Evolutionary conservation across 1,139 yeast genomes (phyloP).

Genomic region (Suhomyces ambrosiae): DNA sequence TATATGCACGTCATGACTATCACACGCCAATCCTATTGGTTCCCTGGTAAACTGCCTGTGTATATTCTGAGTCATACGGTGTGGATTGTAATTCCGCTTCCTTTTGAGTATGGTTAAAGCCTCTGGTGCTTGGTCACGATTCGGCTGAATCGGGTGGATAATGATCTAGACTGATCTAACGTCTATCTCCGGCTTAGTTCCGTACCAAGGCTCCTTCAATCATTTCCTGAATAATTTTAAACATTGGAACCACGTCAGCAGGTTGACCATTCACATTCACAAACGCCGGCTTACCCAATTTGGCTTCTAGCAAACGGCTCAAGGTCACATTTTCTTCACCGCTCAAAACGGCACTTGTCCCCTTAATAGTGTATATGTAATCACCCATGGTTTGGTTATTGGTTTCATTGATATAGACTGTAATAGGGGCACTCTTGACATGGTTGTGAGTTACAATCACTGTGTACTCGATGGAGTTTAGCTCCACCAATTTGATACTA

Average conservation of each 20-base stretch:
- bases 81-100: no score
- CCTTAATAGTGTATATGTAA: conserved; percentile 24
- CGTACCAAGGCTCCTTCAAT: not conserved
- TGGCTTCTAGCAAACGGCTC: conserved; percentile 15
- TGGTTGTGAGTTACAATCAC: conserved; percentile 17
- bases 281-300: conserved; percentile 18
- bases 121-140: conserved; percentile 4
- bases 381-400: conserved; percentile 21
- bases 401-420: conserved; percentile 22
- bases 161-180: conserved; percentile 4
- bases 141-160: conserved; percentile 3
- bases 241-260: conserved; percentile 16
- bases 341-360: conserved; percentile 11
- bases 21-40: no score
- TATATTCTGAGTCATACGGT: no score
- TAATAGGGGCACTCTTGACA: conserved; percentile 17
- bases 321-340: conserved; percentile 10
- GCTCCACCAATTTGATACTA: conserved; percentile 5
- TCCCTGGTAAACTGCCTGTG: no score
- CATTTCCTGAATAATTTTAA: conserved; percentile 13
- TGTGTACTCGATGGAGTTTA: conserved; percentile 18
- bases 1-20: no score
- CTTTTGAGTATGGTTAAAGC: conserved; percentile 1
- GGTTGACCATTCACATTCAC: conserved; percentile 17
- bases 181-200: not conserved